Evolutionary conservation across 75 land plant genomes (phyloP), one percentile per base, ranked within the genome.

Genomic region (Pinus tabuliformis): DNA sequence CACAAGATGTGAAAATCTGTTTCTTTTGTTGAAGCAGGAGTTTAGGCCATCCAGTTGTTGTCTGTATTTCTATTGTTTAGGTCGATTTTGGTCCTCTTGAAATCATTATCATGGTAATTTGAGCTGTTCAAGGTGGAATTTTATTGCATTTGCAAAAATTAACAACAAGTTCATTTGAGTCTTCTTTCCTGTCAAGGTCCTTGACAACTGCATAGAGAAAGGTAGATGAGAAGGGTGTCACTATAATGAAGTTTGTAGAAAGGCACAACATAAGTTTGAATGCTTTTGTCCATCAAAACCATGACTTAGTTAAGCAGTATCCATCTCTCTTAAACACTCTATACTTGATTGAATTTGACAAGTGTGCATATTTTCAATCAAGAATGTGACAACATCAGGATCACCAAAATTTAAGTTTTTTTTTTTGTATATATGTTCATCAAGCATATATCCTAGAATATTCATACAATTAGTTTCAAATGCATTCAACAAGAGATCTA

Each of bases 271-370:
- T 93, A 66, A 77, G 91, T 57, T 72, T 96, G 26, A 96, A 96
- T 86, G 94, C 97, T 45, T 96, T 96, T 74, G 84, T 96, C 39
- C 89, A 97, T 17, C 99, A 96, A 82, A 96, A 96, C 75, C 92
- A 97, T 72, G 92, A 90, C 37, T 78, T 96, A 71, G 85, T 96
- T 45, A 97, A 96, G 82, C 93, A 96, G 83, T 94, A 95, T 18
- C 86, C 93, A 75, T 91, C 95, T 9, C 91, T 94, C 13, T 77
- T 96, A 68, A 94, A 89, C 62, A 90, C 89, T 76, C 99, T 97
- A 60, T 88, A 95, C 6, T 88, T 96, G 52, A 87, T 96, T 73
- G 99, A 96, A 76, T 96, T 96, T 82, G 99, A 96, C 60, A 96
- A 96, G 73, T 89, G 99, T 63, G 84, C 97, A 57, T 87, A 26